Percentiles rank a stretch among this genome's conserved stretches.
Evolutionary conservation across 108 stramenopile genomes (phyloP).

Genomic region (Pseudonitzschia delicatissima): DNA sequence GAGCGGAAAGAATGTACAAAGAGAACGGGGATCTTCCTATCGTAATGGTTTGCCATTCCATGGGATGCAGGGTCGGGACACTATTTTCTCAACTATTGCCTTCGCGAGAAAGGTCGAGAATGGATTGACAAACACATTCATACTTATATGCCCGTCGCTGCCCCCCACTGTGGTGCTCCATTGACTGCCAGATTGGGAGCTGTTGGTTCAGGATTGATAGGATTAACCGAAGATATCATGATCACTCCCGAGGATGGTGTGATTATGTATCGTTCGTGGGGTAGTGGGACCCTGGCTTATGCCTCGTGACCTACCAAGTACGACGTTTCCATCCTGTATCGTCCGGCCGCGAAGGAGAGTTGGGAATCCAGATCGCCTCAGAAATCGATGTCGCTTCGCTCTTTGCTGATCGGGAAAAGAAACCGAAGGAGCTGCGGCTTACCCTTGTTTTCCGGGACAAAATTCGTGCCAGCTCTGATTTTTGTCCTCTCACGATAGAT

Average conservation of each 20-base stretch:
- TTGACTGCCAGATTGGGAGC: conserved; percentile 9
- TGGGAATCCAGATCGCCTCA: neutral
- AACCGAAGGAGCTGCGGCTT: neutral
- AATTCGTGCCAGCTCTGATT: neutral
- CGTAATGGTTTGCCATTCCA: conserved; percentile 35
- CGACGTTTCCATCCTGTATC: neutral
- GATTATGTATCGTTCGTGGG: neutral
- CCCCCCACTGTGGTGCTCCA: conserved; percentile 47
- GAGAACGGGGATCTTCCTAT: conserved; percentile 28
- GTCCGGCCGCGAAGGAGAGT: neutral
- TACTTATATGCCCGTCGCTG: conserved; percentile 56
- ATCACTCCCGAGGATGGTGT: neutral
- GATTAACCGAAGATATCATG: neutral
- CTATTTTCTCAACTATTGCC: conserved; percentile 35
- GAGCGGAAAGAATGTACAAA: conserved; percentile 31
- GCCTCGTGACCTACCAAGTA: neutral
- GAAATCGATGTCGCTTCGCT: neutral
- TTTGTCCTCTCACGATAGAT: neutral
- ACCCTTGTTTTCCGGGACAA: neutral
- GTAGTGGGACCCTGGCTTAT: neutral
- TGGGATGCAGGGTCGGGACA: conserved; percentile 41
- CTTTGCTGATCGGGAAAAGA: neutral
- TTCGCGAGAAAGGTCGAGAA: conserved; percentile 20
- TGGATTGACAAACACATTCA: conserved; percentile 53
- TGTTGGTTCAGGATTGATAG: neutral